Evolutionary conservation across 441 rosid species (phyloP).

Genomic region (Erodium trifolium): DNA sequence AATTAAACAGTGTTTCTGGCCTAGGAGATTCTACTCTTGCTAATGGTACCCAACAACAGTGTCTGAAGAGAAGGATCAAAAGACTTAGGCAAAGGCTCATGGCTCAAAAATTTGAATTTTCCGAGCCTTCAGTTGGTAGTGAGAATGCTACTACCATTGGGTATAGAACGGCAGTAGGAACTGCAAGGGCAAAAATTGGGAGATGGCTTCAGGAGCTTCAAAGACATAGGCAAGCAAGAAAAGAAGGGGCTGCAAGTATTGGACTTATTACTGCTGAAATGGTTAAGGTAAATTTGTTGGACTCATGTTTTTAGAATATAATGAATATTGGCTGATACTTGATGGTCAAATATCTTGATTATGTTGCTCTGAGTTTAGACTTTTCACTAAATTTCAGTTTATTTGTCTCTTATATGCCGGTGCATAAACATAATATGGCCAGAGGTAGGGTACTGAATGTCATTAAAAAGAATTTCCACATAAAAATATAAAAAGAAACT

Average conservation of each 20-base stretch:
- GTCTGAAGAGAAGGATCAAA: constrained; percentile 57
- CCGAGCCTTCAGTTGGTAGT: constrained; percentile 41
- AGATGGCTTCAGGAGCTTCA: constrained; percentile 89
- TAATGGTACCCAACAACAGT: constrained; percentile 42
- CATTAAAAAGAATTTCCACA: not conserved
- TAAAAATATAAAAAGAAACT: not conserved
- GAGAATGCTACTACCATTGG: constrained; percentile 57
- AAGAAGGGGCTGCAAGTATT: constrained; percentile 71
- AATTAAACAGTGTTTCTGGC: constrained; percentile 30
- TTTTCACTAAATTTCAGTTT: not conserved
- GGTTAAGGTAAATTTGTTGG: constrained; percentile 48
- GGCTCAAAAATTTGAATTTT: constrained; percentile 64
- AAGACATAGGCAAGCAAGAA: constrained; percentile 73
- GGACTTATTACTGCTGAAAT: constrained; percentile 61
- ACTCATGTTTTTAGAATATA: constrained; percentile 6
- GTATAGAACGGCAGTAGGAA: constrained; percentile 58
- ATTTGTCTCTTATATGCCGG: not conserved
- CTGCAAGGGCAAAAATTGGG: constrained; percentile 68
- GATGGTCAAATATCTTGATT: constrained; percentile 9
- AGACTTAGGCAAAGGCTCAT: constrained; percentile 67
- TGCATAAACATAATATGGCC: not conserved
- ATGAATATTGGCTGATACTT: not conserved
- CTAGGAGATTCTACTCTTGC: constrained; percentile 29
- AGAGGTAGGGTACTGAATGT: not conserved
- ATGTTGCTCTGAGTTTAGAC: not conserved